These are phyloP conservation scores for Cardamine occulta DNA, from an alignment of 345 rosid genomes.

Conservation along the genomic window DNA sequence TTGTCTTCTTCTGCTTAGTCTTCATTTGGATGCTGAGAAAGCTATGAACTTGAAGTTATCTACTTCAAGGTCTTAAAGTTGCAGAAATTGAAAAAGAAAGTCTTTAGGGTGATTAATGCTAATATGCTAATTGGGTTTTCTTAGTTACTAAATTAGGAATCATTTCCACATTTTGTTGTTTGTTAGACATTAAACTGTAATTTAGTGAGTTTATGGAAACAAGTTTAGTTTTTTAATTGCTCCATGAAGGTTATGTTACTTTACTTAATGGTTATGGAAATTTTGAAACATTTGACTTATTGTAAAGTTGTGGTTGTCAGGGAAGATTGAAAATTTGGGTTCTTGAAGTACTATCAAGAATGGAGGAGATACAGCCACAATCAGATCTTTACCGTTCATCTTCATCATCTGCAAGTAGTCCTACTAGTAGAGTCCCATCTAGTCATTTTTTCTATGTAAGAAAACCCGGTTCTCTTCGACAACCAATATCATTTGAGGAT, in stretches of 20 bases:
- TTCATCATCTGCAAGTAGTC: slow-evolving; percentile 97
- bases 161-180: slow-evolving; percentile 20
- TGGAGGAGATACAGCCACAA: slow-evolving; percentile 99
- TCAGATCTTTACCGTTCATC: slow-evolving; percentile 95
- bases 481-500: slow-evolving; percentile 97
- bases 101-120: not conserved
- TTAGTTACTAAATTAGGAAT: slow-evolving; percentile 25
- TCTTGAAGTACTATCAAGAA: slow-evolving; percentile 37
- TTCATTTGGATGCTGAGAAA: slow-evolving; percentile 34
- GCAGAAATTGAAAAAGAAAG: slow-evolving; percentile 15
- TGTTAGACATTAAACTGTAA: slow-evolving; percentile 16
- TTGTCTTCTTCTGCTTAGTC: slow-evolving; percentile 38
- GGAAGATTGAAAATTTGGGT: slow-evolving; percentile 28
- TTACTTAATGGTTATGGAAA: slow-evolving; percentile 12
- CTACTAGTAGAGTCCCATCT: slow-evolving; percentile 92
- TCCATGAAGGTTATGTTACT: not conserved
- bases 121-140: not conserved
- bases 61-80: slow-evolving; percentile 14
- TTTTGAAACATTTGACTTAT: not conserved
- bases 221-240: slow-evolving; percentile 7
- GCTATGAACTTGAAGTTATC: slow-evolving; percentile 27
- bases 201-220: slow-evolving; percentile 31
- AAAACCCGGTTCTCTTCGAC: slow-evolving; percentile 87
- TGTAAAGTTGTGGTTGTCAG: slow-evolving; percentile 13
- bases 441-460: slow-evolving; percentile 94